Conservation (phyloP, 2,329 filamentous ascomycete species). For the Grosmannia serpens region DNA sequence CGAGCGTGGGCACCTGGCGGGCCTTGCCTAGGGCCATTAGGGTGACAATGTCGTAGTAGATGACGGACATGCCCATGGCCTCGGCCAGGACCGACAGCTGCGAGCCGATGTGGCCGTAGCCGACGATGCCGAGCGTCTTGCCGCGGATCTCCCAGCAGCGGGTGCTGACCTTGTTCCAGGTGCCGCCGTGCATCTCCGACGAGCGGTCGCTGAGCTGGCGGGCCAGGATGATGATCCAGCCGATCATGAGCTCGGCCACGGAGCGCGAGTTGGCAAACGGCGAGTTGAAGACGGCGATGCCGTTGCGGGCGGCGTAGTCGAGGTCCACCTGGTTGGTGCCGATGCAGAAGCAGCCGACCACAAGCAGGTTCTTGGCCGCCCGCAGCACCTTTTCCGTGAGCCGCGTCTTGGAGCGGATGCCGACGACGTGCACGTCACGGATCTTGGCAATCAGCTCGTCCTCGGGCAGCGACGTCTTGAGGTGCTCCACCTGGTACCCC, state of each 20-base stretch:
- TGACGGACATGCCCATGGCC: constrained; percentile 94
- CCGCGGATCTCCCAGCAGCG: constrained; percentile 98
- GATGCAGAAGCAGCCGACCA: constrained; percentile 97
- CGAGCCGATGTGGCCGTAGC: constrained; percentile 94
- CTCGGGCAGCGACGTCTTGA: constrained; percentile 83
- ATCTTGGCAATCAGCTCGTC: constrained; percentile 97
- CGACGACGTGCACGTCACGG: constrained; percentile 88
- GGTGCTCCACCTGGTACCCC: constrained; percentile 89
- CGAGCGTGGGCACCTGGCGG: constrained; percentile 66
- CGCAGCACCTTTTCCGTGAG: constrained; percentile 73
- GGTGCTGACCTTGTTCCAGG: constrained; percentile 95
- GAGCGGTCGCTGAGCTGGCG: constrained; percentile 89
- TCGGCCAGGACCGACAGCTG: constrained; percentile 93
- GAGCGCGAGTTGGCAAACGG: constrained; percentile 96
- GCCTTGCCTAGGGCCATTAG: constrained; percentile 90
- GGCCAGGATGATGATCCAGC: constrained; percentile 82
- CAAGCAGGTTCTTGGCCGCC: constrained; percentile 87
- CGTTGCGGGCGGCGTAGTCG: constrained; percentile 67
- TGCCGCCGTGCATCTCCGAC: constrained; percentile 84
- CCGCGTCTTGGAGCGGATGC: constrained; percentile 96
- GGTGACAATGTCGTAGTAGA: constrained; percentile 92
- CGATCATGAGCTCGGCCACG: constrained; percentile 92
- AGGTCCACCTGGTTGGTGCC: constrained; percentile 94
- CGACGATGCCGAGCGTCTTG: constrained; percentile 92
- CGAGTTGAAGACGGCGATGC: constrained; percentile 97